These are phyloP conservation scores for Phaeosphaeria sp. DNA, from an alignment of 2,329 filamentous ascomycete species.

Conservation along the genomic window DNA sequence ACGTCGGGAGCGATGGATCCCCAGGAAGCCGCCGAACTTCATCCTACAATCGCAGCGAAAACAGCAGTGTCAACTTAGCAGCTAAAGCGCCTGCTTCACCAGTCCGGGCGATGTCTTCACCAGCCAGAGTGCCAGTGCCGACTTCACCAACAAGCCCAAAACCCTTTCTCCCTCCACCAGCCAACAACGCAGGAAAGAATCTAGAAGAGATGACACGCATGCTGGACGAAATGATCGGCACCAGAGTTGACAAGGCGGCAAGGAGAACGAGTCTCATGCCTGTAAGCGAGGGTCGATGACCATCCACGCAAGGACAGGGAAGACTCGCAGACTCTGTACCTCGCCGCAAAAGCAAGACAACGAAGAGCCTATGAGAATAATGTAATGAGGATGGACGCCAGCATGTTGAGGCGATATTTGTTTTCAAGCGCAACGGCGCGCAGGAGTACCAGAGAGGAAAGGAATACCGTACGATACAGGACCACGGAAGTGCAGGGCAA, in stretches of 20 bases:
- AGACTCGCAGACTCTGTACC: constrained; percentile 2
- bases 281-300: constrained; percentile 23
- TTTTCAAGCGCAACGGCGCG: constrained; percentile 15
- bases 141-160: constrained; percentile 32
- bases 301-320: constrained; percentile 10
- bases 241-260: constrained; percentile 72
- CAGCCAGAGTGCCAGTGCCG: constrained; percentile 13
- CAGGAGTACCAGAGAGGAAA: constrained; percentile 23
- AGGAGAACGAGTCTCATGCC: constrained; percentile 37
- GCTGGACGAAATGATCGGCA: constrained; percentile 93
- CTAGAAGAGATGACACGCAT: constrained; percentile 93
- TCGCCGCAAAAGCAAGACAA: constrained; percentile 8
- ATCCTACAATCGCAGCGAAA: constrained; percentile 40
- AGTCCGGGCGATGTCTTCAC: not conserved
- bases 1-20: constrained; percentile 44
- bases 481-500: constrained; percentile 4
- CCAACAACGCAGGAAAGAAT: constrained; percentile 61
- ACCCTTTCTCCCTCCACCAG: constrained; percentile 22
- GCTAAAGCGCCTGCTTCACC: constrained; percentile 21
- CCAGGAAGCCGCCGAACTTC: constrained; percentile 45
- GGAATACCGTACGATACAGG: constrained; percentile 6
- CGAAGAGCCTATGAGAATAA: constrained; percentile 19
- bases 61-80: constrained; percentile 38
- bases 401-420: constrained; percentile 14
- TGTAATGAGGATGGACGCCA: constrained; percentile 32